Evolutionary conservation across 2,329 filamentous ascomycete species (phyloP), one percentile per base, ranked within the genome.

Genomic region (Aspergillus phoenicis): DNA sequence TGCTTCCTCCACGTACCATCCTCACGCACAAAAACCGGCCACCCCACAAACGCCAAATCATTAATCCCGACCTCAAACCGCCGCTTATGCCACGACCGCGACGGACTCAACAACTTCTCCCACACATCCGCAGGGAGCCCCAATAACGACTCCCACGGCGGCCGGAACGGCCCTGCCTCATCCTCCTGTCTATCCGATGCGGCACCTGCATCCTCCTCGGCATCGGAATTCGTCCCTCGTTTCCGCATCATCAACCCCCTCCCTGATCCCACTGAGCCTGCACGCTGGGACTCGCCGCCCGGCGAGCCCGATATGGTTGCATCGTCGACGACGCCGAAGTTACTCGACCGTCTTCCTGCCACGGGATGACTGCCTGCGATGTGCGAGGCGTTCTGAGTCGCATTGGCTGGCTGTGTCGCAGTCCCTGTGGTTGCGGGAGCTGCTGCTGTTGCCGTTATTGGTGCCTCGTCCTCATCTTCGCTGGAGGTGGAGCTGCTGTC

Each of bases 11-110:
- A 95, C 43, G 84, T 83, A 2, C 91, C 91, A 73, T 91, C 90
- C 68, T 91, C 87, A 1, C 88, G 87, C 41, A 92, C 89, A 75
- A 93, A 92, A 43, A 96, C 86, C 4, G 93, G 93, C 75, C 91
- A 92, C 0, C 92, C 92, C 17, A 96, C 82, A 71, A 91, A 95
- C 60, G 89, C 87, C 43, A 94, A 80, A 49, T 91, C 89, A 69
- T 96, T 91, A 8, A 97, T 81, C 0, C 88, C 90, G 61, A 96
- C 82, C 73, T 96, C 91, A 70, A 96, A 96, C 24, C 88, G 85
- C 67, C 84, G 87, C 79, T 94, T 96, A 78, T 95, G 89, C 74
- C 91, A 92, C 8, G 89, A 85, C 11, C 87, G 83, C 8, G 87
- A 86, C 0, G 93, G 92, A 1, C 90, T 92, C 58, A 97, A 75